Base-by-base conservation (phyloP, 2,329 filamentous ascomycete genomes). In the Pseudonectria buxi region DNA sequence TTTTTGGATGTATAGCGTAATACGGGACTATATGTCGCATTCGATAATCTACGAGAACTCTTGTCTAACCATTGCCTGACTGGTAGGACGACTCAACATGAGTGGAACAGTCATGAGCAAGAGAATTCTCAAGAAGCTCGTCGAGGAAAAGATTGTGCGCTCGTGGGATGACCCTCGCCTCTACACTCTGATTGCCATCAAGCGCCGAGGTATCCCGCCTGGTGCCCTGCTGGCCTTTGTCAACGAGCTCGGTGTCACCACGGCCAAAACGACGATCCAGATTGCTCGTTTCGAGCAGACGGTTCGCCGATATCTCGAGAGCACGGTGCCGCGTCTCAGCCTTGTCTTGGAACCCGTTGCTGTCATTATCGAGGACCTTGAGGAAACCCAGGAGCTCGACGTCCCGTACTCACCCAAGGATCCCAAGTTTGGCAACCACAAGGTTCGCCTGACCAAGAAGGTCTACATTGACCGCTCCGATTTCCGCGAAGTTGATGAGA, bases 151-250 rank as follows among this genome's bases (percentile, higher is more conserved):
- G n/a, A 71, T 81, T 45, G 89, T 96, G 7, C 77, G 84, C 26
- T 86, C 78, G 36, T 95, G 89, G 87, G 86, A 95, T 50, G 90
- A 95, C 52, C 90, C 90, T 10, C 76, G 90, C 24, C 71, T 96
- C 5, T 95, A 86, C 64, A 95, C 89, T 1, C 69, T 95, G 13
- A 87, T 90, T 41, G 87, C 78, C 2, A 76, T 95, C 32, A 81
- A 86, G 35, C 77, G 90, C 33, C 78, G 89, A 39, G 90, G 90
- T 56, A 76, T 95, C 0, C 90, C 90, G 1, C 87, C 90, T 0
- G 86, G 85, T 15, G 89, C 88, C 2, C 84, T 95, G 41, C 76
- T 95, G 39, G 82, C 86, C 36, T 96, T 95, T 51, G 80, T 95
- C 40, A 86, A 87, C 48, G 88, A 95, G 61, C 78, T 95, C 14